These are phyloP conservation scores for Calocybe indica DNA, from an alignment of 768 basidiomycete species.

Conservation along the genomic window DNA sequence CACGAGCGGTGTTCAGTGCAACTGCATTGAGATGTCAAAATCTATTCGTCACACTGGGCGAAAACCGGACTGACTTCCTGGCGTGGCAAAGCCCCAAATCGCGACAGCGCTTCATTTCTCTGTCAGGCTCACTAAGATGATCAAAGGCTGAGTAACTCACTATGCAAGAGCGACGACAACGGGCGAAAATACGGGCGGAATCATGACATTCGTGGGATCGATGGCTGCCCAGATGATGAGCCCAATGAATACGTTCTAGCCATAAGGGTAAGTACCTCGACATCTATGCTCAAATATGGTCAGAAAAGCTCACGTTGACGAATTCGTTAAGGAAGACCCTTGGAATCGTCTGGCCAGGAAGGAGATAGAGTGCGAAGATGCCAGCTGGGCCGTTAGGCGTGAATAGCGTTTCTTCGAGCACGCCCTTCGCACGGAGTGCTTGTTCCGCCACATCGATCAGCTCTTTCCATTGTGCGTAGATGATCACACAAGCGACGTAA, in stretches of 20 bases:
- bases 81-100: slow-evolving; percentile 56
- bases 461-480: slow-evolving; percentile 60
- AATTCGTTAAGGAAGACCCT: slow-evolving; percentile 52
- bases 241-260: slow-evolving; percentile 40
- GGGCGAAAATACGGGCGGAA: slow-evolving; percentile 48
- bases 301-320: slow-evolving; percentile 33
- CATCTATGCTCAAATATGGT: background rate
- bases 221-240: slow-evolving; percentile 45
- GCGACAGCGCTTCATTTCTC: slow-evolving; percentile 36
- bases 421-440: slow-evolving; percentile 16
- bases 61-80: slow-evolving; percentile 32
- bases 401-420: slow-evolving; percentile 20
- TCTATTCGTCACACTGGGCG: background rate
- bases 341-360: slow-evolving; percentile 38
- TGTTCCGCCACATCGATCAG: slow-evolving; percentile 33
- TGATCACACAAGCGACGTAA: slow-evolving; percentile 52
- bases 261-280: background rate
- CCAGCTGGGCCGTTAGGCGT: slow-evolving; percentile 43
- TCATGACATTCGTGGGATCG: slow-evolving; percentile 54
- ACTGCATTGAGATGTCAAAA: slow-evolving; percentile 24
- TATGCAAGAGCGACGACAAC: slow-evolving; percentile 54
- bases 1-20: slow-evolving; percentile 62
- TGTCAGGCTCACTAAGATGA: background rate
- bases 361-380: slow-evolving; percentile 45
- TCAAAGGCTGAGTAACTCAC: slow-evolving; percentile 26